A percentile compares a stretch with the other conserved stretches of the same genome.
phyloP scores from a whole-genome alignment of 495 filamentous ascomycete genomes.

The Diplogelasinospora grovesii region DNA sequence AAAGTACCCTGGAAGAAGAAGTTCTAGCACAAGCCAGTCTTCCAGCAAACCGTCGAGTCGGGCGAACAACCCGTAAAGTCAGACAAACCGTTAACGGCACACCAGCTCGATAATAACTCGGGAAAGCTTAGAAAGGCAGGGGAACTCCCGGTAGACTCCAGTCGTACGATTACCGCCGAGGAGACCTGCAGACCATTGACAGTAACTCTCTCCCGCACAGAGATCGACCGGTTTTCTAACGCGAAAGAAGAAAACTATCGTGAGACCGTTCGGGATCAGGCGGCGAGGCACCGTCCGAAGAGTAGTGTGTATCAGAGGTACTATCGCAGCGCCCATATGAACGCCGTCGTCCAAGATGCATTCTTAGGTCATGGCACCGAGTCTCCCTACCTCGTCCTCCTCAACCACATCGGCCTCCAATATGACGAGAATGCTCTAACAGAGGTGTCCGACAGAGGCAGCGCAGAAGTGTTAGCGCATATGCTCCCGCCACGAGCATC shows the following conservation, averaged over 20 bases:
- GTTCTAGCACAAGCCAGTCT: constrained; percentile 6
- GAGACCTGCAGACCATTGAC: constrained; percentile 1
- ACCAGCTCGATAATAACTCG: constrained; percentile 1
- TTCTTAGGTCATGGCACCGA: constrained; percentile 4
- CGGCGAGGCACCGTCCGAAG: constrained; percentile 1
- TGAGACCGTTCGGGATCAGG: neutral
- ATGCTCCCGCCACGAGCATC: no score
- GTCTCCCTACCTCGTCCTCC: constrained; percentile 2
- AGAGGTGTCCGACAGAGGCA: constrained; percentile 1
- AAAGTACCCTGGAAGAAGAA: constrained; percentile 8
- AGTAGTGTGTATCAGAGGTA: constrained; percentile 2
- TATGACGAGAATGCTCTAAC: constrained; percentile 8
- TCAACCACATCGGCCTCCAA: constrained; percentile 4
- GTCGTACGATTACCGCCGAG: constrained; percentile 5
- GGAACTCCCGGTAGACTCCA: constrained; percentile 1
- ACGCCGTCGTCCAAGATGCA: constrained; percentile 2
- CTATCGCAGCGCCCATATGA: neutral
- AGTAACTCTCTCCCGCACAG: constrained; percentile 1
- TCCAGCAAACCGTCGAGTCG: constrained; percentile 1
- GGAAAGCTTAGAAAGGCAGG: neutral
- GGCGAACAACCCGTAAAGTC: neutral
- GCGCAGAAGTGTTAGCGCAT: no score
- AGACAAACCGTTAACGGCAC: constrained; percentile 4
- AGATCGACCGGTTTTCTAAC: neutral
- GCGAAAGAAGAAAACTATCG: neutral